Evolutionary conservation across 169 alveolate species (phyloP).

Genomic region (Plasmodium gonderi): DNA sequence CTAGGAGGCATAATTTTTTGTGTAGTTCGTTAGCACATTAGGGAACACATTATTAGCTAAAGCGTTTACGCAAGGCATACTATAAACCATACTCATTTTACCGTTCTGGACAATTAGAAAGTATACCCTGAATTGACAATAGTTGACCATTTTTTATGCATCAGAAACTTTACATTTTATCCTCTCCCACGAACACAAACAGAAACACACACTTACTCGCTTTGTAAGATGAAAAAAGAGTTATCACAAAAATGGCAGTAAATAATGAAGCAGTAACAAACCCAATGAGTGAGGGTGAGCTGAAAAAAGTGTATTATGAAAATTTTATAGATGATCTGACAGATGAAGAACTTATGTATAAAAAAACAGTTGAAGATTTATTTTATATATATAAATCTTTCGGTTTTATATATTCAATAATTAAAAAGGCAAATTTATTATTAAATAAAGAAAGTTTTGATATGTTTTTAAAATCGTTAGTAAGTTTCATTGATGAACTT

Average conservation of each 20-base stretch:
- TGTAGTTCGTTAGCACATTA: too few relatives aligned
- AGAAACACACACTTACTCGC: too few relatives aligned
- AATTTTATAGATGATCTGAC: slow-evolving; percentile 66
- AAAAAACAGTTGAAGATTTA: slow-evolving; percentile 72
- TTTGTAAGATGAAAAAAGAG: too few relatives aligned
- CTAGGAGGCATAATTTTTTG: too few relatives aligned
- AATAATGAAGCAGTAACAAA: slow-evolving; percentile 13
- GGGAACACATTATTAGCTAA: too few relatives aligned
- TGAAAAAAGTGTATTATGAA: slow-evolving; percentile 57
- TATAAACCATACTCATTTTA: too few relatives aligned
- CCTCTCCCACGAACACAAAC: too few relatives aligned
- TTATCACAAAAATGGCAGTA: slow-evolving; percentile 10
- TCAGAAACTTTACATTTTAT: too few relatives aligned
- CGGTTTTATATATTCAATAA: slow-evolving; percentile 65
- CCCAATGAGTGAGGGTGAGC: slow-evolving; percentile 29
- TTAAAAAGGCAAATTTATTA: slow-evolving; percentile 52
- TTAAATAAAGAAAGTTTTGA: slow-evolving; percentile 50
- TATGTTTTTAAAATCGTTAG: slow-evolving; percentile 58
- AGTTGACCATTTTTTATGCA: too few relatives aligned
- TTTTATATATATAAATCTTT: slow-evolving; percentile 67
- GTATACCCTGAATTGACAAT: too few relatives aligned
- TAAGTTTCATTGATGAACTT: slow-evolving; percentile 71
- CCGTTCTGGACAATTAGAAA: too few relatives aligned
- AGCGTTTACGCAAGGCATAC: too few relatives aligned
- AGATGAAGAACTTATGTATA: slow-evolving; percentile 73